Evolutionary conservation across 2,329 filamentous ascomycete species (phyloP), one percentile per base, ranked within the genome.

Genomic region (Colletotrichum liaoningense): DNA sequence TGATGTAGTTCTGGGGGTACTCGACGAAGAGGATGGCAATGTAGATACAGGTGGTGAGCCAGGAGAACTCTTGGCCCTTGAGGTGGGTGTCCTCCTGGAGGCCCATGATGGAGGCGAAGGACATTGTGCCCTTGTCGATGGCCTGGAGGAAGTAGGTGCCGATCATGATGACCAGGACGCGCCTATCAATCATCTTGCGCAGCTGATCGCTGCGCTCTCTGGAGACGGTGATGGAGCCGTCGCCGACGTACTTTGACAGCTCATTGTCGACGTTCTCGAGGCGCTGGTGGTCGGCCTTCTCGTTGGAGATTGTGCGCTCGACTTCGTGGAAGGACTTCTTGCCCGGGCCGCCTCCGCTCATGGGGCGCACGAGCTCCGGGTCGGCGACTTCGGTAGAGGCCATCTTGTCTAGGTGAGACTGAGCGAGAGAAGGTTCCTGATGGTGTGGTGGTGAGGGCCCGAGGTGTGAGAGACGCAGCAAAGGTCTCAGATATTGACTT

Each of bases 1-100:
- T 83, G 76, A 85, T 79, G 77, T 78, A 84, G 81, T 92, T 93
- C 80, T 92, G 92, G 0, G 93, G 93, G 78, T 93, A 94, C 80
- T 94, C 93, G 75, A 93, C 92, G 59, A 92, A 81, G 11, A 94
- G 84, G 24, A 94, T 90, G 64, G 89, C 91, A 74, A 94, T 91
- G 83, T 94, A 94, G 75, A 94, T 93, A 85, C 91, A 93, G 14
- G 92, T 93, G 0, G 91, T 93, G 64, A 95, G 84, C 93, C 93
- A 94, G 26, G 86, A 88, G 79, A 90, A 94, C 85, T 93, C 78
- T 56, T 77, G 74, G 67, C 78, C 80, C 5, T 79, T 73, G 33
- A 74, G 46, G 14, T 26, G 81, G 0, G 87, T 85, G 75, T 92
- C 88, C 6, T 84, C 78, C 0, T 83, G 82, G 62, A 93, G 84